These are phyloP conservation scores for Sporisorium scitamineum DNA, from an alignment of 1,284 basidiomycete genomes.

Conservation along the genomic window DNA sequence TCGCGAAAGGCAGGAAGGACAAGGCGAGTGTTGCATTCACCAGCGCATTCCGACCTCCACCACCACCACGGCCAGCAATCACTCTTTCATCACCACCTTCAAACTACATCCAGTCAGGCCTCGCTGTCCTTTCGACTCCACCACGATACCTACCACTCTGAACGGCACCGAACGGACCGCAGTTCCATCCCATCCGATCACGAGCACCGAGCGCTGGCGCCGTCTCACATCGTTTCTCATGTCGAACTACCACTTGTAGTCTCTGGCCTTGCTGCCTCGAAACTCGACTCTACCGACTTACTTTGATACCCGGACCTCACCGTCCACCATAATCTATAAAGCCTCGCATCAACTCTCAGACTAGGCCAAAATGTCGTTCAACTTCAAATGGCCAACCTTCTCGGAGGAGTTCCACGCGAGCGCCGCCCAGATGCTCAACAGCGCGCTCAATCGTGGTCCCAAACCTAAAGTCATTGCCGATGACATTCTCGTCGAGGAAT, in stretches of 20 bases:
- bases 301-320: slow-evolving; percentile 6
- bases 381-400: slow-evolving; percentile 95
- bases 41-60: neutral
- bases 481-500: slow-evolving; percentile 94
- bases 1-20: neutral
- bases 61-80: neutral
- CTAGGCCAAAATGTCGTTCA: slow-evolving; percentile 82
- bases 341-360: neutral
- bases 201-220: slow-evolving; percentile 34
- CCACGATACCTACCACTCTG: neutral
- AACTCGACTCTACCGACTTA: neutral
- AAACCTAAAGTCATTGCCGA: slow-evolving; percentile 98
- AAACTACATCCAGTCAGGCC: neutral
- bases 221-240: slow-evolving; percentile 13
- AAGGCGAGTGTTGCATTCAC: slow-evolving; percentile 8
- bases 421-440: slow-evolving; percentile 63
- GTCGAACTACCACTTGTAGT: slow-evolving; percentile 21
- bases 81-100: neutral
- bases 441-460: slow-evolving; percentile 70
- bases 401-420: slow-evolving; percentile 74
- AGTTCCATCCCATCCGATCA: neutral
- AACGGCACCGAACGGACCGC: neutral
- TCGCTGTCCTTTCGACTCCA: neutral
- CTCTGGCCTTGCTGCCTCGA: slow-evolving; percentile 8
- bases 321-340: neutral